These are phyloP conservation scores for Herpetomonas tarakana DNA, from an alignment of 208 protist species.

Conservation along the genomic window DNA sequence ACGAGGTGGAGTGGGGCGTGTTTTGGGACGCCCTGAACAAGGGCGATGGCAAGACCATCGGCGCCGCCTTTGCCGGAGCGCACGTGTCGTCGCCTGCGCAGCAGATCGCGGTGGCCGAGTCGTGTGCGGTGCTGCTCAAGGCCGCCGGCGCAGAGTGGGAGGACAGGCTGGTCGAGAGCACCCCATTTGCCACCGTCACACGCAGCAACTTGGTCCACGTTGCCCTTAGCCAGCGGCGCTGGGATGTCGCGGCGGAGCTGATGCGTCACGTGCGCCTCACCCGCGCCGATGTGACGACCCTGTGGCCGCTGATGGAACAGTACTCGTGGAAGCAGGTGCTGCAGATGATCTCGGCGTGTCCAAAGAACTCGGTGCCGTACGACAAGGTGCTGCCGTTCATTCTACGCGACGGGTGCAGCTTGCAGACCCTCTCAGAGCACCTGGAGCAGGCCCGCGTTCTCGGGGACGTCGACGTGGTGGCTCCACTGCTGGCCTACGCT, in stretches of 20 bases:
- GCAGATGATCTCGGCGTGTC: conserved; percentile 76
- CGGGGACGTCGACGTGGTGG: conserved; percentile 82
- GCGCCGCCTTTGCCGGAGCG: conserved; percentile 55
- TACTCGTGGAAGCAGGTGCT: conserved; percentile 82
- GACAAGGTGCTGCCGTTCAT: conserved; percentile 64
- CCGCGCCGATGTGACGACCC: conserved; percentile 40
- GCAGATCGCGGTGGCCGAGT: conserved; percentile 83
- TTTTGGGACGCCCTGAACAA: conserved; percentile 87
- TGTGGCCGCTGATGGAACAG: conserved; percentile 81
- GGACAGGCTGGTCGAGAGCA: conserved; percentile 62
- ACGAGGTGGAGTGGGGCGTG: conserved; percentile 86
- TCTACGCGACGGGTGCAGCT: conserved; percentile 68
- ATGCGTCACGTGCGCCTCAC: conserved; percentile 64
- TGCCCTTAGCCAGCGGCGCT: conserved; percentile 54
- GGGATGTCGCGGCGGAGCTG: conserved; percentile 81
- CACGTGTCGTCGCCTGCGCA: conserved; percentile 28
- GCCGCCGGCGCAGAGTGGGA: conserved; percentile 66
- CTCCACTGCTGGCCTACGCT: conserved; percentile 75
- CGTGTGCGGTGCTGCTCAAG: conserved; percentile 83
- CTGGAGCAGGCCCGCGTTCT: conserved; percentile 84
- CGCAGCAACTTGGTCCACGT: conserved; percentile 75
- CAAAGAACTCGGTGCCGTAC: conserved; percentile 83
- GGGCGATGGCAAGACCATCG: conserved; percentile 79
- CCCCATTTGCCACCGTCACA: conserved; percentile 81
- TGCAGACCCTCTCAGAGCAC: conserved; percentile 80